Evolutionary conservation across 2,329 filamentous ascomycete species (phyloP), one percentile per base, ranked within the genome.

Genomic region (Fusarium gaditjirri): DNA sequence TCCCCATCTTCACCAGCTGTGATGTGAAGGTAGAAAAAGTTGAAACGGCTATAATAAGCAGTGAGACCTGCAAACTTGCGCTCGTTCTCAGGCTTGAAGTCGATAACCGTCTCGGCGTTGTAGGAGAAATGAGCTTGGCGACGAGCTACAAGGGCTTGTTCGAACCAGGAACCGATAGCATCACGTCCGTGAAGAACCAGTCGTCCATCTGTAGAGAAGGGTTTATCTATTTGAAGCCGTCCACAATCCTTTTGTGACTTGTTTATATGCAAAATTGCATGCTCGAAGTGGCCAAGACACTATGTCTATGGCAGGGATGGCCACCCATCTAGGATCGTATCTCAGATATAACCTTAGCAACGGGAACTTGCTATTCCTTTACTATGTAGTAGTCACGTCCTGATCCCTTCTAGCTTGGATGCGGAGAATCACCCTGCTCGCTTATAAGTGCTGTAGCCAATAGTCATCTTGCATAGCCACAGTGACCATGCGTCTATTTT

Each of bases 1-100:
- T 86, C 80, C 3, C 88, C 87, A 62, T 88, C 85, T 3, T 84
- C 80, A 71, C 87, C 79, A 0, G 88, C 88, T 5, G 88, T 88
- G 6, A 91, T 85, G 2, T 87, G 84, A 16, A 91, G 81, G 72
- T 90, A 91, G 81, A 89, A 90, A 79, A 90, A 91, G 77, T 91
- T 91, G 80, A 83, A 90, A 8, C 88, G 87, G 74, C 85, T 88
- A 79, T 91, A 91, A 77, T 91, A 91, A 2, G 87, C 87, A 13
- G 86, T 86, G n/a, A 91, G 80, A 0, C 89, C 89, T 0, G 89
- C 88, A 68, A 88, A 90, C 70, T 90, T 84, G 19, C 88, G 83
- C 80, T 90, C 88, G 73, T 91, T 88, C 0, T 78, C 77, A 0
- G 89, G 89, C 3, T 80, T 77, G 72, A 89, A 90, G 64, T 85